phyloP scores from a whole-genome alignment of 805 yeast genomes.

The Ogataea allantospora region DNA sequence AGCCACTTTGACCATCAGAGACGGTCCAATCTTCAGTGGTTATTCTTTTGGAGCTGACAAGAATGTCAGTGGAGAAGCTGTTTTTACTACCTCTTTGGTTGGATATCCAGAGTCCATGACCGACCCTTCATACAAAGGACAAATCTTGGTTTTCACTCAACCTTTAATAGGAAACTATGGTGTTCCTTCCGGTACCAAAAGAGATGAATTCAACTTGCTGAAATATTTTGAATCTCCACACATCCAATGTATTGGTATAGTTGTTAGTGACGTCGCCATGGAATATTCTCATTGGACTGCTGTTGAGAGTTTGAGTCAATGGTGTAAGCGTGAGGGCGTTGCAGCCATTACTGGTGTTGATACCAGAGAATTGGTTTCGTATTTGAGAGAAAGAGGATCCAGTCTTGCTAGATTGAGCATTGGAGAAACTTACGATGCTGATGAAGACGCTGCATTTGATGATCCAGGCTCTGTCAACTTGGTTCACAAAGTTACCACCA shows the following conservation, averaged over 20 bases:
- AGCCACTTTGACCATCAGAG: conserved; percentile 87
- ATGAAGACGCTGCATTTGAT: conserved; percentile 83
- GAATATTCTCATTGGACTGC: conserved; percentile 99
- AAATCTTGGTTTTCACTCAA: conserved; percentile 93
- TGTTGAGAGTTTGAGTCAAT: conserved; percentile 87
- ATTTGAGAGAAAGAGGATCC: conserved; percentile 94
- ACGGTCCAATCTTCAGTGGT: conserved; percentile 92
- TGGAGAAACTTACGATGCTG: conserved; percentile 90
- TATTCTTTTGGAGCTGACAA: conserved; percentile 94
- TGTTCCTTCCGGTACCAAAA: conserved; percentile 80
- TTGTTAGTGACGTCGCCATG: conserved; percentile 93
- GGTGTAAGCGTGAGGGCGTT: conserved; percentile 96
- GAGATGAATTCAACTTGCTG: conserved; percentile 81
- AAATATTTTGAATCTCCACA: conserved; percentile 90
- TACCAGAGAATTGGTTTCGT: conserved; percentile 90
- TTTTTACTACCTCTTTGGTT: conserved; percentile 94
- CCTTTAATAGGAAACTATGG: conserved; percentile 98
- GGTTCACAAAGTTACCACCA: conserved; percentile 92
- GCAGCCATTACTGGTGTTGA: conserved; percentile 97
- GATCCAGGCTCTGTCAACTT: conserved; percentile 89
- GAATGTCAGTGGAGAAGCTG: conserved; percentile 94
- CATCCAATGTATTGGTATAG: conserved; percentile 93
- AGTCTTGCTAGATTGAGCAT: conserved; percentile 86
- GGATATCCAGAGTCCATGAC: conserved; percentile 99
- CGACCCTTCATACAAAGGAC: conserved; percentile 97